These are phyloP conservation scores for Byssoonygena ceratinophila DNA, from an alignment of 2,329 filamentous ascomycete species.

Conservation along the genomic window DNA sequence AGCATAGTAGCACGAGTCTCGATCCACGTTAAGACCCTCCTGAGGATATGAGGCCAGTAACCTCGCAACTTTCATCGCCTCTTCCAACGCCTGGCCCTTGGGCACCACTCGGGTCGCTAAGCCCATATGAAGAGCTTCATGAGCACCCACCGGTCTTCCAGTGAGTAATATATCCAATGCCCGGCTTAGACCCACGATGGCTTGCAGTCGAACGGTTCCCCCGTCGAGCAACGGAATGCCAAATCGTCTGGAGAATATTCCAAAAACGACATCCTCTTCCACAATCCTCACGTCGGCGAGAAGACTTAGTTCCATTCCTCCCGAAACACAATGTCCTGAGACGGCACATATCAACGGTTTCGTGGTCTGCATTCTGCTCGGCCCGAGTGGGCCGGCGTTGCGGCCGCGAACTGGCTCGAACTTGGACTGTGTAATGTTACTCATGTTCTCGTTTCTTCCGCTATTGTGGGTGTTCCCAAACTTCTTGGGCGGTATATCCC, in stretches of 20 bases:
- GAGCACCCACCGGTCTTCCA: slow-evolving; percentile 39
- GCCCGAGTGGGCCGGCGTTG: slow-evolving; percentile 43
- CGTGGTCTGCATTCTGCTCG: slow-evolving; percentile 40
- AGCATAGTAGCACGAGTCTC: slow-evolving; percentile 41
- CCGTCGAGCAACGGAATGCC: slow-evolving; percentile 45
- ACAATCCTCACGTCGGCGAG: slow-evolving; percentile 45
- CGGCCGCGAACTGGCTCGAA: slow-evolving; percentile 28
- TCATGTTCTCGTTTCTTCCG: background rate
- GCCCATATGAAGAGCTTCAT: slow-evolving; percentile 44
- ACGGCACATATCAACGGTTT: slow-evolving; percentile 47
- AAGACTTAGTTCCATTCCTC: slow-evolving; percentile 44
- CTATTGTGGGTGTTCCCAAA: background rate
- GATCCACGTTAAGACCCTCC: slow-evolving; percentile 43
- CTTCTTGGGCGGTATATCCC: slow-evolving; percentile 9
- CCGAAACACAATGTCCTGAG: slow-evolving; percentile 45
- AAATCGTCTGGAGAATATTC: slow-evolving; percentile 46
- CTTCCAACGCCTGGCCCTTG: slow-evolving; percentile 41
- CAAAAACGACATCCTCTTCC: slow-evolving; percentile 45
- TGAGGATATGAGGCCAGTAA: slow-evolving; percentile 43
- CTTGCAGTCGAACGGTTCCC: slow-evolving; percentile 45
- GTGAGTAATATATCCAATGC: slow-evolving; percentile 50
- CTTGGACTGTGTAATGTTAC: slow-evolving; percentile 16
- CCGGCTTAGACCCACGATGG: slow-evolving; percentile 43
- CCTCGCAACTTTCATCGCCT: slow-evolving; percentile 40
- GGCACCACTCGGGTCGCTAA: slow-evolving; percentile 45